phyloP scores from a whole-genome alignment of 208 protist species.

The Leishmania amazonensis region DNA sequence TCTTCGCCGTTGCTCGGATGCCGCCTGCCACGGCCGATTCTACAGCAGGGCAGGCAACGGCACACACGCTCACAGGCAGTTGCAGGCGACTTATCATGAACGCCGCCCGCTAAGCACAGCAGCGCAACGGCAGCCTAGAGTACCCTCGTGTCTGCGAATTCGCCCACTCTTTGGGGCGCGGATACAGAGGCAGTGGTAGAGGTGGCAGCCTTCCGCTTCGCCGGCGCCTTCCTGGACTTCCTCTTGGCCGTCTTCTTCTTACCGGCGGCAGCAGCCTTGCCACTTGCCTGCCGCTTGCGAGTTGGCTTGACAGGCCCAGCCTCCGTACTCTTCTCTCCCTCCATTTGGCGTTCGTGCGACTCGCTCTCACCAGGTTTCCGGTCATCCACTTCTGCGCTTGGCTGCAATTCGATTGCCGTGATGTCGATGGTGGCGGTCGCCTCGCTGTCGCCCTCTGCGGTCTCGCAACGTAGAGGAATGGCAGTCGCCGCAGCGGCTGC shows the following conservation, averaged over 20 bases:
- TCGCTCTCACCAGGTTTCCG: not conserved
- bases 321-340: slow-evolving; percentile 11
- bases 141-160: slow-evolving; percentile 4
- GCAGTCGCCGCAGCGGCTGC: not conserved
- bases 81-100: not conserved
- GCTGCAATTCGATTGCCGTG: not conserved
- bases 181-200: not conserved
- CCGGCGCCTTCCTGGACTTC: slow-evolving; percentile 22
- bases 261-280: not conserved
- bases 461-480: not conserved
- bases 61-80: not conserved
- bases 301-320: not conserved
- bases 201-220: slow-evolving; percentile 15
- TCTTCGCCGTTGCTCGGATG: not conserved
- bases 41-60: not conserved
- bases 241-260: slow-evolving; percentile 33
- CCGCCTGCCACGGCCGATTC: not conserved
- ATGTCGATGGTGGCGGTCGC: slow-evolving; percentile 3
- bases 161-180: not conserved
- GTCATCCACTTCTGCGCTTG: not conserved
- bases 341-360: slow-evolving; percentile 4
- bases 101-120: not conserved
- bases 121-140: slow-evolving; percentile 9
- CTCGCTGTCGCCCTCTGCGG: not conserved
- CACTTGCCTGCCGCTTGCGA: slow-evolving; percentile 5